A percentile compares a stretch with the other conserved stretches of the same genome.
Evolutionary conservation across 2,329 filamentous ascomycete species (phyloP).

Genomic region (Monosporascus cannonballus): DNA sequence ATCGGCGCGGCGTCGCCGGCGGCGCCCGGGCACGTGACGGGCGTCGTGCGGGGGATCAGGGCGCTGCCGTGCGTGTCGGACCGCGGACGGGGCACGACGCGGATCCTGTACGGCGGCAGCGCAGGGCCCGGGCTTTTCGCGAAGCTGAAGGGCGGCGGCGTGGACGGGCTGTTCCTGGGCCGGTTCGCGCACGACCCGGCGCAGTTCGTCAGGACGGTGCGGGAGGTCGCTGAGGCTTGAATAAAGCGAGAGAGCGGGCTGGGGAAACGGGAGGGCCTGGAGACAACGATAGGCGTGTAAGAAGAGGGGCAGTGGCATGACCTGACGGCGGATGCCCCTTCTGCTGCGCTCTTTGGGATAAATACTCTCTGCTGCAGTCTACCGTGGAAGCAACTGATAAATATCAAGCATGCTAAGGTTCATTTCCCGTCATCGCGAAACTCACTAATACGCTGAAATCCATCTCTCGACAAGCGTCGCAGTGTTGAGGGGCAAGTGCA

Average conservation of each 20-base stretch:
- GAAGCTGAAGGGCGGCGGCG: slow-evolving; percentile 53
- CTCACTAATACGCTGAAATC: too few species aligned
- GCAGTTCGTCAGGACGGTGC: slow-evolving; percentile 65
- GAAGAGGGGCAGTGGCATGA: too few species aligned
- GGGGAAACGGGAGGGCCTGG: too few species aligned
- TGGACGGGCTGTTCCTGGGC: slow-evolving; percentile 78
- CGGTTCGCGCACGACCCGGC: slow-evolving; percentile 73
- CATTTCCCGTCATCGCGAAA: too few species aligned
- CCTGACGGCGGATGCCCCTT: too few species aligned
- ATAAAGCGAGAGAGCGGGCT: background rate
- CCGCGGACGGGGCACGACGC: slow-evolving; percentile 46
- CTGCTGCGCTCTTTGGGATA: too few species aligned
- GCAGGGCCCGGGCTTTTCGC: slow-evolving; percentile 73
- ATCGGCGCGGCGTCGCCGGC: slow-evolving; percentile 73
- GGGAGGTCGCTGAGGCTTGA: slow-evolving; percentile 55
- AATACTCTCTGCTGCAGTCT: too few species aligned
- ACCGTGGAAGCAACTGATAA: too few species aligned
- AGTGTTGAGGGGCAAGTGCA: too few species aligned
- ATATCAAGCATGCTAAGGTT: too few species aligned
- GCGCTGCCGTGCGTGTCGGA: slow-evolving; percentile 41
- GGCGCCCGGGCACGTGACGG: slow-evolving; percentile 63
- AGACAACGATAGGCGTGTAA: too few species aligned
- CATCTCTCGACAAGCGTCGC: too few species aligned
- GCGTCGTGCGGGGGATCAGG: slow-evolving; percentile 61
- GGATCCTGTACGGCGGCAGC: slow-evolving; percentile 77